Conservation (phyloP, 306 rosid genomes). For the Lathyrus oleraceus region DNA sequence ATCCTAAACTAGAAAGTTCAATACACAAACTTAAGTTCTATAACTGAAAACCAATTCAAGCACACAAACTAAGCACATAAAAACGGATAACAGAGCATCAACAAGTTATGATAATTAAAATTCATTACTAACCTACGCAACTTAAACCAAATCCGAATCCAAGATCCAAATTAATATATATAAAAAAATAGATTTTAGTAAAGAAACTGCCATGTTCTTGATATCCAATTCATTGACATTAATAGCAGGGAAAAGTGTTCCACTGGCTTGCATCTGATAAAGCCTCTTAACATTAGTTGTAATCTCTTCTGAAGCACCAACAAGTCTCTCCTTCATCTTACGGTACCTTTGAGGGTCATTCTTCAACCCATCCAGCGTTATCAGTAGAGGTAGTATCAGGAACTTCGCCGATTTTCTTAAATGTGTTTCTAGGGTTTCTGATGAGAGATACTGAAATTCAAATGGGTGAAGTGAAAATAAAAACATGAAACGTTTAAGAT, state of each 20-base stretch:
- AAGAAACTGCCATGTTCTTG: slow-evolving; percentile 74
- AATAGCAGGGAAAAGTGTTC: slow-evolving; percentile 81
- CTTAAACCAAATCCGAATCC: neutral
- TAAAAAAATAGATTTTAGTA: neutral
- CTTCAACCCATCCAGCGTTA: slow-evolving; percentile 80
- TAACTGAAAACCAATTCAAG: slow-evolving; percentile 19
- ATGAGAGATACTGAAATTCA: too few relatives aligned
- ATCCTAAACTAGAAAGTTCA: slow-evolving; percentile 9
- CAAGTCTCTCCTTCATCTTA: slow-evolving; percentile 84
- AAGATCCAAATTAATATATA: neutral
- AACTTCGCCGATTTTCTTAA: slow-evolving; percentile 48
- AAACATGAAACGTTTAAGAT: too few relatives aligned
- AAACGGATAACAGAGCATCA: neutral
- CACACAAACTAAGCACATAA: slow-evolving; percentile 16
- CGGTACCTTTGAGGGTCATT: slow-evolving; percentile 72
- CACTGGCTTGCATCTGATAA: slow-evolving; percentile 83
- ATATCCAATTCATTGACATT: slow-evolving; percentile 96
- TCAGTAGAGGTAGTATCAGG: slow-evolving; percentile 81
- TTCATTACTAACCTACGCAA: neutral
- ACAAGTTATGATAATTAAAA: neutral
- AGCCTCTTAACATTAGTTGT: slow-evolving; percentile 97
- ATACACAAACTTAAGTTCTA: neutral
- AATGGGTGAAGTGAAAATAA: too few relatives aligned
- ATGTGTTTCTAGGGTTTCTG: neutral
- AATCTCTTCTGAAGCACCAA: slow-evolving; percentile 92